Evolutionary conservation across 805 yeast genomes (phyloP).

Genomic region (Yamadazyma sp.): DNA sequence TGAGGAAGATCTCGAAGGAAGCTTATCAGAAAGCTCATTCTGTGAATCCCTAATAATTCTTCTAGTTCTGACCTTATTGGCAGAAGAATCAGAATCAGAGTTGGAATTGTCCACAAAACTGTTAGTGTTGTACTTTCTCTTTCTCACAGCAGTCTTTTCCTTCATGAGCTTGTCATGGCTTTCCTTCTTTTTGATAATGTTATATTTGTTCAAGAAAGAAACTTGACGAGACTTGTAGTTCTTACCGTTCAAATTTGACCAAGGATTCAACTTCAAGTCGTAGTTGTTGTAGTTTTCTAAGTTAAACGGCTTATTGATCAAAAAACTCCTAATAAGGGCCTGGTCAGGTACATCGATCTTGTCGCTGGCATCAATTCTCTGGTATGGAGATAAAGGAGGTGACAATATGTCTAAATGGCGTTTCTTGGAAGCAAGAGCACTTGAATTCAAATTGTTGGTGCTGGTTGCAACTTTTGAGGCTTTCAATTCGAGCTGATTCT

Average conservation of each 20-base stretch:
- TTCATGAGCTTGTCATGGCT: constrained; percentile 14
- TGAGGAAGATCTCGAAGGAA: constrained; percentile 10
- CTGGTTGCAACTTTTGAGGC: too few relatives aligned
- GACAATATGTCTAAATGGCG: constrained; percentile 34
- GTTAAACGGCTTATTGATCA: constrained; percentile 41
- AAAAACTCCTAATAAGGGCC: constrained; percentile 18
- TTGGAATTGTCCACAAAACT: constrained; percentile 15
- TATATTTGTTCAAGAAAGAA: constrained; percentile 54
- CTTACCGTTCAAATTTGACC: constrained; percentile 41
- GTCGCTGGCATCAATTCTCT: constrained; percentile 16
- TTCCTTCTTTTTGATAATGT: constrained; percentile 24
- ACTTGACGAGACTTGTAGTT: constrained; percentile 51
- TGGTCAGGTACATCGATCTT: not conserved
- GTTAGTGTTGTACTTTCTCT: constrained; percentile 17
- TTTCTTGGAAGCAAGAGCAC: not conserved
- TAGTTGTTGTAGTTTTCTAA: constrained; percentile 47
- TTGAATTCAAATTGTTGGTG: not conserved
- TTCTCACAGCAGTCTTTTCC: constrained; percentile 22
- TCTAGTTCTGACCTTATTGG: constrained; percentile 60
- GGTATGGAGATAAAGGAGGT: constrained; percentile 48
- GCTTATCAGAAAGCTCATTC: constrained; percentile 13
- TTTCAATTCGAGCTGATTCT: constrained; percentile 8
- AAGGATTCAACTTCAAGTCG: constrained; percentile 52
- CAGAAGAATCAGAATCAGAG: constrained; percentile 27
- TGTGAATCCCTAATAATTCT: constrained; percentile 40